Percentiles rank a stretch among this genome's conserved stretches.
Evolutionary conservation across 2,329 filamentous ascomycete genomes (phyloP).

Genomic region (Lanzia echinophila): DNA sequence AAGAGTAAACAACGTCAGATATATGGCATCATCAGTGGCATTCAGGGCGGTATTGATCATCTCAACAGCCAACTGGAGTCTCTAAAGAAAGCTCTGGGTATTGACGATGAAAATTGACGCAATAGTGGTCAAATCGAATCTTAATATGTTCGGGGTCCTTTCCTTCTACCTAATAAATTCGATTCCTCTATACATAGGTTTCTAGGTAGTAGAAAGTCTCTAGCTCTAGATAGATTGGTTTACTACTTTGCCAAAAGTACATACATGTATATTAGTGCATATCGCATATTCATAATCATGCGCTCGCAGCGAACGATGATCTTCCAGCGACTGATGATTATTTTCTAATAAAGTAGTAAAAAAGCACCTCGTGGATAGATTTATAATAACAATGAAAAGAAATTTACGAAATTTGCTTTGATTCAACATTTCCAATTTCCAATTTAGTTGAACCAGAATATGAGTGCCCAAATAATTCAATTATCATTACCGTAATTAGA

Average conservation of each 20-base stretch:
- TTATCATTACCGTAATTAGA: too few relatives aligned
- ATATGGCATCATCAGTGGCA: conserved; percentile 26
- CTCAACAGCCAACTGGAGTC: conserved; percentile 26
- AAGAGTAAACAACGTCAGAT: conserved; percentile 29
- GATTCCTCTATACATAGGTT: too few relatives aligned
- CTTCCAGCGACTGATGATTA: background rate
- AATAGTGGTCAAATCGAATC: background rate
- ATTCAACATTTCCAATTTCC: too few relatives aligned
- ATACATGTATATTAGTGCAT: background rate
- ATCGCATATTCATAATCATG: background rate
- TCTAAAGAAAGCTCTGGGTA: conserved; percentile 27
- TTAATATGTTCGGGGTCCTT: too few relatives aligned
- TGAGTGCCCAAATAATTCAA: too few relatives aligned
- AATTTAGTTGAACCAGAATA: too few relatives aligned
- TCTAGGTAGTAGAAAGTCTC: too few relatives aligned
- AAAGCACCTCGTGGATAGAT: too few relatives aligned
- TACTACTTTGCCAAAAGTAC: background rate
- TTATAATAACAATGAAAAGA: too few relatives aligned
- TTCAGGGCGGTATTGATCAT: conserved; percentile 30
- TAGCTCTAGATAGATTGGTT: too few relatives aligned
- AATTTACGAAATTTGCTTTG: too few relatives aligned
- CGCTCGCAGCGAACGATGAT: background rate
- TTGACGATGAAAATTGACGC: conserved; percentile 21
- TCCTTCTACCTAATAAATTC: background rate
- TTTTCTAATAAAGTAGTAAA: too few relatives aligned